Evolutionary conservation across 225 moss, liverwort and hornwort genomes (phyloP), one percentile per base, ranked within the genome.

Genomic region (Lunularia cruciata): DNA sequence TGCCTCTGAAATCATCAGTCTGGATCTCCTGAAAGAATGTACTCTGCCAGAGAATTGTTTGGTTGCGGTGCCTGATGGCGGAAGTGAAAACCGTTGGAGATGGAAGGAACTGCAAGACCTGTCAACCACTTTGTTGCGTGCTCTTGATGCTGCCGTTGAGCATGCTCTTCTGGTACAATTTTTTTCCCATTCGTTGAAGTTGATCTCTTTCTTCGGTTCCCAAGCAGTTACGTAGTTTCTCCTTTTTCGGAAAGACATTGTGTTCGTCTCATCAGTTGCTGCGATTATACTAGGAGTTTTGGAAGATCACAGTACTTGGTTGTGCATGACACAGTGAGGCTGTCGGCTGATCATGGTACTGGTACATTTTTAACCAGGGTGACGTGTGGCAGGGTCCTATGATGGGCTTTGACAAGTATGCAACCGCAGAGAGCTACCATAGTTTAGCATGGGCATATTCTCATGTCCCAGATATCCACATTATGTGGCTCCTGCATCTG

Each of bases 401-500:
- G 63, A 80, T 86, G 78, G 78, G 72, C 38, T 76, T 85, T 55
- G 95, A 95, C 73, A 92, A 87, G 59, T 95, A 95, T 77, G 95
- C 89, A 54, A 87, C 92, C 58, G 90, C 95, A 64, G 95, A 95
- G 74, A 92, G 90, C 60, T 95, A 92, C 67, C 88, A 90, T 53
- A 85, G 90, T 84, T 78, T 95, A 70, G 90, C 95, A 43, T 87
- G 79, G 84, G 95, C 95, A 64, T 95, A 92, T 60, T 86, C 95
- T 28, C 88, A 88, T 73, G 95, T 95, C 67, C 95, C 95, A 60
- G 95, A 95, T 83, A 83, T 95, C 27, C 95, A 95, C 48, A 92
- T 95, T 36, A 95, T 95, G 95, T 95, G 95, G 95, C 89, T 95
- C 73, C 86, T 92, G 23, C 92, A 95, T 80, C 82, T 95, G 13